Percentiles rank a stretch among this genome's conserved stretches.
Evolutionary conservation across 148 eudicot species (phyloP).

Genomic region (Silene latifolia): DNA sequence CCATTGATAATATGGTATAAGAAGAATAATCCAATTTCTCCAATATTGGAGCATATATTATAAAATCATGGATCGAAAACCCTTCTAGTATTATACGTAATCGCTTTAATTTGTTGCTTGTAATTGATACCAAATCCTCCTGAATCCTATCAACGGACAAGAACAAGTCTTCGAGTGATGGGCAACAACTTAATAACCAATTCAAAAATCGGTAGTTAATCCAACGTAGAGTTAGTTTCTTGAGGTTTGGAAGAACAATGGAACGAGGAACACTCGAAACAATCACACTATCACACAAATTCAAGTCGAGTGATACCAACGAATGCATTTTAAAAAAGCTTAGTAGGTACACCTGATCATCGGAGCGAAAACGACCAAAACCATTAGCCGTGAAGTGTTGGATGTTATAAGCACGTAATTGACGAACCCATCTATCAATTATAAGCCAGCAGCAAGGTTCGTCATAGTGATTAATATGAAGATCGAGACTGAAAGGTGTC

Average conservation of each 20-base stretch:
- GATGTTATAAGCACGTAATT: background rate
- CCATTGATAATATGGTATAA: background rate
- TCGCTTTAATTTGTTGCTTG: no score
- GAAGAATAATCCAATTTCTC: background rate
- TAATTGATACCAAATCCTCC: no score
- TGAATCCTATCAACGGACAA: background rate
- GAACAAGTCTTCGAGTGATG: background rate
- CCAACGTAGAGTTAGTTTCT: background rate
- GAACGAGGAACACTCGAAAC: background rate
- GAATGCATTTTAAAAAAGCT: background rate
- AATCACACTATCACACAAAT: background rate
- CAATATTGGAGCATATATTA: background rate
- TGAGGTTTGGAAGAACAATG: background rate
- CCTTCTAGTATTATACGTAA: no score
- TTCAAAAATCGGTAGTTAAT: background rate
- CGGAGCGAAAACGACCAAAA: background rate
- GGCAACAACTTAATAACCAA: background rate
- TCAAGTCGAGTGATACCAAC: background rate
- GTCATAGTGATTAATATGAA: background rate
- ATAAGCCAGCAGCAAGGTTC: background rate
- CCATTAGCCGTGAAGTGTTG: background rate
- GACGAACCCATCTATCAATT: background rate
- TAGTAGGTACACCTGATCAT: background rate
- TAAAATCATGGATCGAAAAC: no score
- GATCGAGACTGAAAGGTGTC: background rate